Base-by-base conservation (phyloP, 2,329 filamentous ascomycete genomes). In the Penicillium sp. region DNA sequence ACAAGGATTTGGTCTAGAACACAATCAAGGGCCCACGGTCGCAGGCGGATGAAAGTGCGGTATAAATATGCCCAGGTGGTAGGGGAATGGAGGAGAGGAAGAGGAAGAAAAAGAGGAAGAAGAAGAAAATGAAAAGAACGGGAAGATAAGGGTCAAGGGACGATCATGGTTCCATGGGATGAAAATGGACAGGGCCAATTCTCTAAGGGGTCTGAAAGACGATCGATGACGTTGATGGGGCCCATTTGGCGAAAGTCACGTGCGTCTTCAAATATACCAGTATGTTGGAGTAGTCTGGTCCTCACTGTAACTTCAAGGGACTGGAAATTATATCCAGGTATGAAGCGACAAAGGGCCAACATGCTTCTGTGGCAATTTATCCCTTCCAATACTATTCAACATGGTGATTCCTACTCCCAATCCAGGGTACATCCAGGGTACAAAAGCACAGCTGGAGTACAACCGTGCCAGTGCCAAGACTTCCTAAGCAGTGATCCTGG, bases 101-200 rank as follows among this genome's bases (percentile, higher is more conserved):
- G 39, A 31, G 32, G 48, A 48, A 35, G 39, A 32, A 10, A 29
- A 53, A 46, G 47, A 54, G 32, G 59, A 47, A 47, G 57, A 47
- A 40, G 31, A 53, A 35, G 16, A 35, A 50, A 50, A 37, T 45
- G 29, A 50, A 49, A 48, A 58, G 39, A 22, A 59, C 55, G 58
- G 59, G 50, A 61, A 51, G 34, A 52, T 45, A 32, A 51, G 50
- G 55, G 57, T 51, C 40, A 43, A 56, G 48, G 55, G 58, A 56
- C 55, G 60, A 61, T 59, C 53, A 58, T 57, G 57, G 58, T 63
- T 64, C 63, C 62, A 61, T 62, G 60, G 62, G 52, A 52, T 45
- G 22, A 45, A 58, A 57, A 40, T 47, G 44, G 56, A 26, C 50
- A 57, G 57, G 42, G 50, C 45, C 46, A 50, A 53, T 50, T 45